Evolutionary conservation across 2,329 filamentous ascomycete species (phyloP).

Genomic region (Amauroascus verrucosus): DNA sequence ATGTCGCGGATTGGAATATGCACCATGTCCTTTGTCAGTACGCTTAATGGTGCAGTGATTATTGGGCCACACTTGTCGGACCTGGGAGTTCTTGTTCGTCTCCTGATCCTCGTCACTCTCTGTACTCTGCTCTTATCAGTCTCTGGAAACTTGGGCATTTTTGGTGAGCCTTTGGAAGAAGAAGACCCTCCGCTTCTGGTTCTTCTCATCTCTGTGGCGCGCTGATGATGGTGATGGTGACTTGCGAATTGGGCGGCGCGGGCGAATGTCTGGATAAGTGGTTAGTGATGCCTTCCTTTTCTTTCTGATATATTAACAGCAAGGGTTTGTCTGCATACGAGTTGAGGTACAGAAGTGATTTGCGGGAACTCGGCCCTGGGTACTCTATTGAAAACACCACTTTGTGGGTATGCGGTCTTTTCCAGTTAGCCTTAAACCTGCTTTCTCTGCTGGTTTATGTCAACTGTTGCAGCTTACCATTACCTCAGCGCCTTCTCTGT

Average conservation of each 20-base stretch:
- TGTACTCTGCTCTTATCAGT: slow-evolving; percentile 17
- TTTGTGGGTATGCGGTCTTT: slow-evolving; percentile 10
- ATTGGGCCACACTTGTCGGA: slow-evolving; percentile 10
- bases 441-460: not conserved
- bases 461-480: not conserved
- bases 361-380: slow-evolving; percentile 8
- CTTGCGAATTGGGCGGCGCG: slow-evolving; percentile 3
- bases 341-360: slow-evolving; percentile 10
- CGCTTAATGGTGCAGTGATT: slow-evolving; percentile 19
- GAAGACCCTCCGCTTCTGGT: slow-evolving; percentile 13
- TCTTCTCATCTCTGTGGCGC: slow-evolving; percentile 12
- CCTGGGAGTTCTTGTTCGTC: slow-evolving; percentile 15
- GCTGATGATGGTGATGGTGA: not conserved
- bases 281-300: not conserved
- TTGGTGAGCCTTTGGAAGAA: slow-evolving; percentile 7
- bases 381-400: slow-evolving; percentile 8
- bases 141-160: slow-evolving; percentile 6
- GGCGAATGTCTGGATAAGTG: slow-evolving; percentile 6
- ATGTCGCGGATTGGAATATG: slow-evolving; percentile 63
- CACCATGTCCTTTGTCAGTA: slow-evolving; percentile 17
- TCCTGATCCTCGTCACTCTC: slow-evolving; percentile 17
- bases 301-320: not conserved
- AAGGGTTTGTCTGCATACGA: slow-evolving; percentile 4
- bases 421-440: not conserved
- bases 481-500: slow-evolving; percentile 1